phyloP scores from a whole-genome alignment of 2,329 filamentous ascomycete species.

The Xylariaceae sp. region DNA sequence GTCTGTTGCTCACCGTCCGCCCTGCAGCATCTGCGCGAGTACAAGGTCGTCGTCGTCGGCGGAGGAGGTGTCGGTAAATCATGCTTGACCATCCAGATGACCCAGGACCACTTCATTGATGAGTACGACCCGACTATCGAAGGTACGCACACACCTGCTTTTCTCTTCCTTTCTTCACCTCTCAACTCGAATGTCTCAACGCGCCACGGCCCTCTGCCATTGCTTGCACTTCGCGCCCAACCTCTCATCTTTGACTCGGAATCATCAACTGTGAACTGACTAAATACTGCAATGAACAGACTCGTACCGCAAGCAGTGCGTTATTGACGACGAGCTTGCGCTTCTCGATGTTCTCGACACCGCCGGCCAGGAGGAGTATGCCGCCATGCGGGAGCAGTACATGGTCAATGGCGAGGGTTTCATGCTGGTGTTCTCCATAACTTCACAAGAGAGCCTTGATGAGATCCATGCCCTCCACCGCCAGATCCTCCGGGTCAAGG shows the following conservation, averaged over 20 bases:
- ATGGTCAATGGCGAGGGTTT: slow-evolving; percentile 99
- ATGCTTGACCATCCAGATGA: slow-evolving; percentile 96
- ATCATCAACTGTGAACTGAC: too few species aligned
- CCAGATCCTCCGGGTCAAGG: slow-evolving; percentile 97
- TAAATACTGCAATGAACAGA: slow-evolving; percentile 52
- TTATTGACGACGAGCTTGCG: slow-evolving; percentile 97
- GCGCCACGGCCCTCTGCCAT: too few species aligned
- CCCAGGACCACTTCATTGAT: slow-evolving; percentile 96
- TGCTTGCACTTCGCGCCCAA: too few species aligned
- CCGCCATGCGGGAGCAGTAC: slow-evolving; percentile 98
- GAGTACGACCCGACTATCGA: slow-evolving; percentile 99
- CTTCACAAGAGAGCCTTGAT: slow-evolving; percentile 93
- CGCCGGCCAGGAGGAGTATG: slow-evolving; percentile 98
- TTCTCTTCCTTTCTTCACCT: neutral
- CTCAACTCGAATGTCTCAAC: slow-evolving; percentile 18
- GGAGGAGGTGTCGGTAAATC: slow-evolving; percentile 99
- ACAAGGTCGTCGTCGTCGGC: slow-evolving; percentile 95
- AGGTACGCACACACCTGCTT: slow-evolving; percentile 56
- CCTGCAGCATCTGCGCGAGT: slow-evolving; percentile 77
- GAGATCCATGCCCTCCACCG: slow-evolving; percentile 99
- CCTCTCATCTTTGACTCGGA: too few species aligned
- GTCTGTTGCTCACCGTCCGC: slow-evolving; percentile 18
- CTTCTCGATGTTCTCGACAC: slow-evolving; percentile 98
- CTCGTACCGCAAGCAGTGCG: slow-evolving; percentile 99
- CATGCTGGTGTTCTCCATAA: slow-evolving; percentile 97